A percentile compares a stretch with the other conserved stretches of the same genome.
Evolutionary conservation across 768 basidiomycete genomes (phyloP).

Genomic region (Rhizopogon vesiculosus): DNA sequence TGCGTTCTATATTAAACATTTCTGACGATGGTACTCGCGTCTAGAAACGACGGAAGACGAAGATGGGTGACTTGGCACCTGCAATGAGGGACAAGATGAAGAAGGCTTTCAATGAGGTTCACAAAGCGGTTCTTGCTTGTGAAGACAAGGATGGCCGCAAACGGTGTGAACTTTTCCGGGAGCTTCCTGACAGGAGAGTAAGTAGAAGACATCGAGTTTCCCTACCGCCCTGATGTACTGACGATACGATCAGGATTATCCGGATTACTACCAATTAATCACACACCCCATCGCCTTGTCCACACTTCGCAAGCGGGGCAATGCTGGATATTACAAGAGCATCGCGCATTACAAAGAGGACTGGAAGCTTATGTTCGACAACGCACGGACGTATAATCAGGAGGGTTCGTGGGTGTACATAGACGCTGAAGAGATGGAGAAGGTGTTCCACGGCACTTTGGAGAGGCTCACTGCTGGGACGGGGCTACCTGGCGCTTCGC

Average conservation of each 20-base stretch:
- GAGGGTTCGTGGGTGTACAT: constrained; percentile 95
- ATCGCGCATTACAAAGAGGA: constrained; percentile 71
- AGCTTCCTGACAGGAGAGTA: constrained; percentile 77
- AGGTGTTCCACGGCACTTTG: constrained; percentile 73
- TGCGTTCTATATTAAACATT: background rate
- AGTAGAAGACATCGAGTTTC: constrained; percentile 12
- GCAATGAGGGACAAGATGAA: constrained; percentile 74
- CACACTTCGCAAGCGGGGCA: constrained; percentile 75
- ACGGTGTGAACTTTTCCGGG: constrained; percentile 84
- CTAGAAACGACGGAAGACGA: constrained; percentile 86
- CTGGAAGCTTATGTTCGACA: constrained; percentile 89
- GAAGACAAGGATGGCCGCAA: constrained; percentile 72
- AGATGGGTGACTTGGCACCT: constrained; percentile 51
- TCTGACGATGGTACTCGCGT: constrained; percentile 1
- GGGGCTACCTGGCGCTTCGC: constrained; percentile 70
- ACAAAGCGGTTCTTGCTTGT: constrained; percentile 67
- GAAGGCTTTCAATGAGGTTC: constrained; percentile 73
- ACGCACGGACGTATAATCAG: constrained; percentile 90
- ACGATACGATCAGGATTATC: constrained; percentile 60
- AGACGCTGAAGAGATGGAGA: constrained; percentile 93
- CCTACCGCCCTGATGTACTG: constrained; percentile 8
- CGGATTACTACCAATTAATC: constrained; percentile 92
- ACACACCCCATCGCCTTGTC: constrained; percentile 83
- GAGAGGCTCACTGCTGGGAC: constrained; percentile 59
- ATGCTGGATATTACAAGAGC: constrained; percentile 64